Percentiles rank a stretch among this genome's conserved stretches.
phyloP scores from a whole-genome alignment of 306 rosid species.

The Quercus agrifolia region DNA sequence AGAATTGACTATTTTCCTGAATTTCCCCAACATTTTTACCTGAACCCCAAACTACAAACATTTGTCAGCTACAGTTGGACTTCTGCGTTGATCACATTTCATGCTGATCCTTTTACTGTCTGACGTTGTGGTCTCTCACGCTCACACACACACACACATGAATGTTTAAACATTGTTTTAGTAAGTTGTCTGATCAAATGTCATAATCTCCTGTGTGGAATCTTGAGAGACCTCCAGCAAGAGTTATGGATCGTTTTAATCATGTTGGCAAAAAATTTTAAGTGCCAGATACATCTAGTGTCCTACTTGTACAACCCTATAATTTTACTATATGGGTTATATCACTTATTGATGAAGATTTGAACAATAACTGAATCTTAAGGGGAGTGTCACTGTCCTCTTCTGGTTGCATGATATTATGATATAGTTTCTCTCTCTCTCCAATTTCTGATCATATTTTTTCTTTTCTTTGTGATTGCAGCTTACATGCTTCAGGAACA shows the following conservation, averaged over 20 bases:
- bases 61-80: background rate
- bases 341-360: background rate
- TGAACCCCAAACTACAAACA: background rate
- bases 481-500: conserved; percentile 87
- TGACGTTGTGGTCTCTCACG: background rate
- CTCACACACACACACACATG: background rate
- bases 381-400: background rate
- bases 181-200: background rate
- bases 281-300: too few relatives aligned
- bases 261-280: background rate
- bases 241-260: background rate
- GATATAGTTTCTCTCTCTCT: background rate
- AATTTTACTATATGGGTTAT: background rate
- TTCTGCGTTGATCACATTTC: background rate
- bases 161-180: background rate
- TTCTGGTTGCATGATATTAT: conserved; percentile 3
- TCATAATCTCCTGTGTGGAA: background rate
- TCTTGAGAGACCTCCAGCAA: background rate
- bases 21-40: conserved; percentile 15
- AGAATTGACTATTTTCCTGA: conserved; percentile 17
- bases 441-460: background rate
- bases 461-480: conserved; percentile 30
- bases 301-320: background rate
- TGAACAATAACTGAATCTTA: background rate
- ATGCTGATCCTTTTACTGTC: background rate